Evolutionary conservation across 176 grass and related monocot species (phyloP).

Genomic region (Eragrostis nindensis): DNA sequence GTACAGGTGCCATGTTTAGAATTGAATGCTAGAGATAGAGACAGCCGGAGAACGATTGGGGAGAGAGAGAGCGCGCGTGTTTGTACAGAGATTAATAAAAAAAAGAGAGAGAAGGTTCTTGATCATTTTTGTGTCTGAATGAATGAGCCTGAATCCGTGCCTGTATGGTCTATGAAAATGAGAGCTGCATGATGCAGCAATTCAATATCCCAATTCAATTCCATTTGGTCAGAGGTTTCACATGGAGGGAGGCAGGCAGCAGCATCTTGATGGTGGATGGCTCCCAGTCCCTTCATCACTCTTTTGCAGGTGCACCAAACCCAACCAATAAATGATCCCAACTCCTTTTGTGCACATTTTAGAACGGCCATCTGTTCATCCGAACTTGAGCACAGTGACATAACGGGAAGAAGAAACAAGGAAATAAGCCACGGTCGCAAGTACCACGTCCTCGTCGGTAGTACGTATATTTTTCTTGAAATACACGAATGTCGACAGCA

Average conservation of each 20-base stretch:
- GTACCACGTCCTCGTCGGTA: background rate
- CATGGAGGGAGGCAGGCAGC: constrained; percentile 51
- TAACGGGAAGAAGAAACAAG: background rate
- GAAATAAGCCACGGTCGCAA: background rate
- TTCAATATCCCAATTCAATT: constrained; percentile 50
- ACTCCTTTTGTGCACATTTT: background rate
- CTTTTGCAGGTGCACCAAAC: constrained; percentile 51
- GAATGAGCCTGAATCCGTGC: constrained; percentile 15
- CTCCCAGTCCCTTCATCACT: constrained; percentile 32
- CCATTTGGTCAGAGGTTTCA: constrained; percentile 60
- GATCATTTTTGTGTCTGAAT: constrained; percentile 25
- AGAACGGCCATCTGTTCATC: background rate
- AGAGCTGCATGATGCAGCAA: constrained; percentile 14
- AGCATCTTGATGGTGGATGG: constrained; percentile 43
- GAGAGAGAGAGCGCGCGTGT: background rate
- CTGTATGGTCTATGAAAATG: background rate
- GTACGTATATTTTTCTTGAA: background rate
- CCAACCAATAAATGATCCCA: constrained; percentile 26
- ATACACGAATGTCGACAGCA: background rate
- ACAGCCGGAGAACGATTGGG: background rate
- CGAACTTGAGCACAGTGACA: background rate
- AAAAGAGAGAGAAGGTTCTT: constrained; percentile 49
- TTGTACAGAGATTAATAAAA: constrained; percentile 8
- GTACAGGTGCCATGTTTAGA: constrained; percentile 29
- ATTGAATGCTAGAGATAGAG: constrained; percentile 34